Percentiles rank a stretch among this genome's conserved stretches.
Evolutionary conservation across 75 land plant species (phyloP).

Genomic region (Isoetes taiwanensis): DNA sequence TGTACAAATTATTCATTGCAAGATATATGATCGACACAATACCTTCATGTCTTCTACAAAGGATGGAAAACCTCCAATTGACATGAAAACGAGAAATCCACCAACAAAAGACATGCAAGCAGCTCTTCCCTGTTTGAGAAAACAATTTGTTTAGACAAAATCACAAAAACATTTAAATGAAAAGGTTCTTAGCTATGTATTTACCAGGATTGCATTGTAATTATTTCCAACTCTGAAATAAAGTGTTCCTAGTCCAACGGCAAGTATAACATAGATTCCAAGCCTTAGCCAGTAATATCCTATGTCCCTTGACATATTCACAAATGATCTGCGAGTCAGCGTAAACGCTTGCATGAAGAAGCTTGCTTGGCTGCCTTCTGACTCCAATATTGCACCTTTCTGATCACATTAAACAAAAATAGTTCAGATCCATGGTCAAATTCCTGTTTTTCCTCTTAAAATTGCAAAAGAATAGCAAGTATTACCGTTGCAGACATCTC

Average conservation of each 20-base stretch:
- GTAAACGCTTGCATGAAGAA: slow-evolving; percentile 3
- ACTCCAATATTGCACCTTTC: slow-evolving; percentile 5
- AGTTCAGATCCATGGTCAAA: too few relatives aligned
- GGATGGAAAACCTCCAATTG: slow-evolving; percentile 6
- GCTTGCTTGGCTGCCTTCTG: slow-evolving; percentile 6
- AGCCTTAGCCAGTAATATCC: slow-evolving; percentile 3
- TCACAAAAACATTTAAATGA: background rate
- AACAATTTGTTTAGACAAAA: background rate
- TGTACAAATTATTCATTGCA: too few relatives aligned
- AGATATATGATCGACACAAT: too few relatives aligned
- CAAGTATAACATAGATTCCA: background rate
- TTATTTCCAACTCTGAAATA: background rate
- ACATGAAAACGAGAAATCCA: slow-evolving; percentile 5
- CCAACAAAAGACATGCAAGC: slow-evolving; percentile 6
- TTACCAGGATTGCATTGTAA: slow-evolving; percentile 5
- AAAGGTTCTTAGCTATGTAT: background rate
- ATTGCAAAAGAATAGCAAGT: too few relatives aligned
- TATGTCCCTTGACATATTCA: slow-evolving; percentile 2
- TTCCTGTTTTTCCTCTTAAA: too few relatives aligned
- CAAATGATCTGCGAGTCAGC: slow-evolving; percentile 4
- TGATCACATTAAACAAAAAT: too few relatives aligned
- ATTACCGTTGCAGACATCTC: slow-evolving; percentile 59
- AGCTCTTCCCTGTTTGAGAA: slow-evolving; percentile 1
- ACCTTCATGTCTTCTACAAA: slow-evolving; percentile 7
- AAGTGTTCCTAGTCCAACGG: background rate